phyloP scores from a whole-genome alignment of 176 grass and related monocot species.

The Saccharum officinarum region DNA sequence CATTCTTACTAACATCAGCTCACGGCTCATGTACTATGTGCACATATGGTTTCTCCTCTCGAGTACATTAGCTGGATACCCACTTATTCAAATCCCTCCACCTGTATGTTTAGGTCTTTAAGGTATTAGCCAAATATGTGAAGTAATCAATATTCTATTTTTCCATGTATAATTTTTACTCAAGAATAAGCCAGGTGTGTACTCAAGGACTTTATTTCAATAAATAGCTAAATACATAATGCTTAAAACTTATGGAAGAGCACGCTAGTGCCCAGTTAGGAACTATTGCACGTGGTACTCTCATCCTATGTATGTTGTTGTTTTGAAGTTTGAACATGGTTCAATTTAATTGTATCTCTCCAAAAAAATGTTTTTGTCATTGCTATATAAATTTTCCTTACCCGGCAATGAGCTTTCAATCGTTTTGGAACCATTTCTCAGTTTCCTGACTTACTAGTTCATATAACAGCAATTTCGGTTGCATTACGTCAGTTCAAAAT shows the following conservation, averaged over 20 bases:
- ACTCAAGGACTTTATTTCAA: neutral
- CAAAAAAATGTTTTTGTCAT: neutral
- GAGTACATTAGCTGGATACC: too few species aligned
- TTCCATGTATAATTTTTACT: neutral
- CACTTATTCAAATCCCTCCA: neutral
- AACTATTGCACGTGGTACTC: neutral
- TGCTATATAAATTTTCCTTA: neutral
- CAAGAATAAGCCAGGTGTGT: neutral
- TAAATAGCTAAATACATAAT: neutral
- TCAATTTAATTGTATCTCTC: neutral
- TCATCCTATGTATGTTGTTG: neutral
- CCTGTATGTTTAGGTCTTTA: neutral
- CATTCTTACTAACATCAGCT: neutral
- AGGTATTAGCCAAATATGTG: neutral
- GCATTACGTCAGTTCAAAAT: neutral
- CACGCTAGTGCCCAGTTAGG: neutral
- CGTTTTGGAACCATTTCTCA: neutral
- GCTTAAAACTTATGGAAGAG: conserved; percentile 2
- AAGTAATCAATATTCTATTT: neutral
- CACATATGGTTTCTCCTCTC: neutral
- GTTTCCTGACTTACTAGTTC: neutral
- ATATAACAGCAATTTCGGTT: neutral
- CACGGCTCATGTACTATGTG: neutral
- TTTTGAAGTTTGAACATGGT: conserved; percentile 17
- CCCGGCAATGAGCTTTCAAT: neutral